Percentiles rank a stretch among this genome's conserved stretches.
These are phyloP conservation scores for Fraxinus anomala DNA, from an alignment of 257 asterid genomes.

Conservation along the genomic window DNA sequence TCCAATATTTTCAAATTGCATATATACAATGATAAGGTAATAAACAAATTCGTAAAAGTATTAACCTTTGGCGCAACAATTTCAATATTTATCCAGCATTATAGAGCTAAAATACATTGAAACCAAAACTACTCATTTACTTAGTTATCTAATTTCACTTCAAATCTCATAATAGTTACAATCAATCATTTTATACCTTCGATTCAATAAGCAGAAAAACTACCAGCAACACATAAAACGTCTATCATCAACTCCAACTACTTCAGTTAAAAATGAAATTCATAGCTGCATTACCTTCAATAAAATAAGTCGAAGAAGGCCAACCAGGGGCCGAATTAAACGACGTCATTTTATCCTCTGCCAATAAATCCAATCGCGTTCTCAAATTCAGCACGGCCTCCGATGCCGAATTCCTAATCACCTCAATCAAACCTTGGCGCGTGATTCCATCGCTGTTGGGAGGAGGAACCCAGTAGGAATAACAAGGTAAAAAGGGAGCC, in stretches of 20 bases:
- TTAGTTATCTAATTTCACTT: not conserved
- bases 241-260: not conserved
- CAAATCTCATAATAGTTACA: not conserved
- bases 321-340: constrained; percentile 31
- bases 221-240: not conserved
- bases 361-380: constrained; percentile 18
- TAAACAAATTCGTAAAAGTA: no score
- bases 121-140: not conserved
- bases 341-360: constrained; percentile 33
- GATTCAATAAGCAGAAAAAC: not conserved
- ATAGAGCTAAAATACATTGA: not conserved
- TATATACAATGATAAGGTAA: not conserved
- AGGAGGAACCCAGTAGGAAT: constrained; percentile 54
- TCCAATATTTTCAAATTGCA: no score
- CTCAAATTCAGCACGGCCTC: constrained; percentile 3
- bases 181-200: not conserved
- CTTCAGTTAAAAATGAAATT: no score
- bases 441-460: not conserved
- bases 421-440: constrained; percentile 30
- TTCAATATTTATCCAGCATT: not conserved
- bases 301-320: constrained; percentile 48
- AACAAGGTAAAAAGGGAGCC: not conserved
- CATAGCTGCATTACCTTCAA: constrained; percentile 27
- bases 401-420: constrained; percentile 32
- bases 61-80: not conserved